Evolutionary conservation across 345 rosid species (phyloP).

Genomic region (Euphorbia lathyris): DNA sequence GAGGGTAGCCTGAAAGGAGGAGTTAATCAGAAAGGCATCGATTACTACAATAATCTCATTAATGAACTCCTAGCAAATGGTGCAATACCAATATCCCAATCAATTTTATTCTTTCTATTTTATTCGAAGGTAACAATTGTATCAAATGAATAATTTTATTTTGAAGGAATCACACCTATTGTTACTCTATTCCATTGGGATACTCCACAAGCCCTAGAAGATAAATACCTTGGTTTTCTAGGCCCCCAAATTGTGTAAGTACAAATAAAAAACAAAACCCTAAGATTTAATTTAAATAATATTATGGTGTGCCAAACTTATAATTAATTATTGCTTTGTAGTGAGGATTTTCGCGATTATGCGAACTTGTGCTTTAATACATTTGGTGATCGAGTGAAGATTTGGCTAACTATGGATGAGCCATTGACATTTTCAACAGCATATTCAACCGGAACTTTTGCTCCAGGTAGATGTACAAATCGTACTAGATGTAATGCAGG

Average conservation of each 20-base stretch:
- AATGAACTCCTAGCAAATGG: slow-evolving; percentile 15
- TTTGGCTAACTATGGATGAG: slow-evolving; percentile 9
- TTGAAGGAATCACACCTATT: slow-evolving; percentile 3
- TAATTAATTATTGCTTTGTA: background rate
- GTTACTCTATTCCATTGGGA: slow-evolving; percentile 10
- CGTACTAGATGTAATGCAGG: background rate
- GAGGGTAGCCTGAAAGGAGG: slow-evolving; percentile 13
- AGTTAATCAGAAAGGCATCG: slow-evolving; percentile 15
- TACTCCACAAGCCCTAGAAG: slow-evolving; percentile 4
- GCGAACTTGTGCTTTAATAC: slow-evolving; percentile 9
- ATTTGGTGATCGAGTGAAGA: slow-evolving; percentile 7
- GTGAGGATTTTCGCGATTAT: slow-evolving; percentile 12
- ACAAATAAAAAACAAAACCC: background rate
- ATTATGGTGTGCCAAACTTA: background rate
- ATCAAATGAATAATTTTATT: background rate
- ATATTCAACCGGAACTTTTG: background rate
- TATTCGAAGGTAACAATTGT: background rate
- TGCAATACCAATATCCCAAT: background rate
- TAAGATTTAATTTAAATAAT: background rate
- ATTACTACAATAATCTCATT: slow-evolving; percentile 18
- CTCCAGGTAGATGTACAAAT: slow-evolving; percentile 13
- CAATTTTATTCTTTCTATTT: background rate
- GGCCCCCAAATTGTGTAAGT: background rate
- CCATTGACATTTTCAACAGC: background rate
- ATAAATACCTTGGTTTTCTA: background rate